Evolutionary conservation across 495 filamentous ascomycete species (phyloP).

Genomic region (Achaetomiella virescens): DNA sequence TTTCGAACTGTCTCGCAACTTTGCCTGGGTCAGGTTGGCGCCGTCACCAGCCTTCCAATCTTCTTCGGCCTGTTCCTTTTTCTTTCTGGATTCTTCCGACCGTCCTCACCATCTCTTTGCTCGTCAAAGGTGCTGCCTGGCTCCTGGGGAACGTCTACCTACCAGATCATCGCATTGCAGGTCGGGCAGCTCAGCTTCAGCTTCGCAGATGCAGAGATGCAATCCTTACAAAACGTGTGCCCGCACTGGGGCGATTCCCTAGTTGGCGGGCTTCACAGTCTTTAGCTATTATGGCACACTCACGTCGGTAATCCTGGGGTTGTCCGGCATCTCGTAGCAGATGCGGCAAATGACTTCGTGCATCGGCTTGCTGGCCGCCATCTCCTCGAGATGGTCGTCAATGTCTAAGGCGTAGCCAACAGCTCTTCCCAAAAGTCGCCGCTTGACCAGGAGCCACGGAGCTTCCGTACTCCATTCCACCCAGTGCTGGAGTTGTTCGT

Average conservation of each 20-base stretch:
- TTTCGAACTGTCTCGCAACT: constrained; percentile 1
- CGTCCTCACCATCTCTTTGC: not conserved
- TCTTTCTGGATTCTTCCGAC: not conserved
- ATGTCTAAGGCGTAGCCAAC: not conserved
- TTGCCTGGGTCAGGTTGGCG: not conserved
- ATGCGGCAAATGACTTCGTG: not conserved
- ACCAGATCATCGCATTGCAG: not conserved
- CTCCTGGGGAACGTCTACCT: not conserved
- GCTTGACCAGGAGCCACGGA: not conserved
- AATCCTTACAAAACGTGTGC: not conserved
- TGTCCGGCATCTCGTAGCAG: not conserved
- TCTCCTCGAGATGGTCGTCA: not conserved
- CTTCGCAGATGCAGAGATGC: not conserved
- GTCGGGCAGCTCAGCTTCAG: not conserved
- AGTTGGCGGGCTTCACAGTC: no score
- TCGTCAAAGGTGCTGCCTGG: not conserved
- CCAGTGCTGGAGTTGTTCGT: not conserved
- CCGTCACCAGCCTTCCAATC: not conserved
- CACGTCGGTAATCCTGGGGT: not conserved
- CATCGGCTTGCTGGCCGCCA: not conserved
- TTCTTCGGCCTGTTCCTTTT: not conserved
- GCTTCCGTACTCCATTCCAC: not conserved
- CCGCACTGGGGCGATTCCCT: no score
- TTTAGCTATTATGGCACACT: not conserved
- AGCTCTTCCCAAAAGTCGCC: not conserved